Percentiles rank a stretch among this genome's conserved stretches.
phyloP scores from a whole-genome alignment of 2,329 filamentous ascomycete species.

The Nannizzia gypsea region DNA sequence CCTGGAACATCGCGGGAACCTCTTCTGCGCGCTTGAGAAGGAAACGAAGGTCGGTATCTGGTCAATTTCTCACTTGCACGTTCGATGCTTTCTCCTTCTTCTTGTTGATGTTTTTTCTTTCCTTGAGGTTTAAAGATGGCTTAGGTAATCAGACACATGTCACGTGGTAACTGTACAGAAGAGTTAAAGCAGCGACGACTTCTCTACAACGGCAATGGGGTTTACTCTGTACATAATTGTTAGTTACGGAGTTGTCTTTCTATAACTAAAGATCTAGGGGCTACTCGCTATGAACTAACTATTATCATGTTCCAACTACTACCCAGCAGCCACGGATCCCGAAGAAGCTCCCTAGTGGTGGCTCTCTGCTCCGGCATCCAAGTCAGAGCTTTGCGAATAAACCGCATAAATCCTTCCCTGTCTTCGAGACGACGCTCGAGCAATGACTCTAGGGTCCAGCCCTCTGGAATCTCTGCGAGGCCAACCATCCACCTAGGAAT shows the following conservation, averaged over 20 bases:
- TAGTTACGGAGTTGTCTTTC: no score
- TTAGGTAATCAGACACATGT: no score
- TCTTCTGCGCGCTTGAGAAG: not conserved
- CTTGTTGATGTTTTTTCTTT: not conserved
- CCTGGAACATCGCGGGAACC: not conserved
- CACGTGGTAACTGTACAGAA: no score
- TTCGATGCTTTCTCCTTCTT: not conserved
- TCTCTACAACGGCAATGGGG: no score
- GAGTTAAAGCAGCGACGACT: no score
- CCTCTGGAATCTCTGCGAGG: slow-evolving; percentile 20
- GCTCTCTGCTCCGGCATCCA: slow-evolving; percentile 29
- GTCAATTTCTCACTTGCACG: not conserved
- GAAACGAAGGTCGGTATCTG: not conserved
- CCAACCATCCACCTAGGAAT: slow-evolving; percentile 21
- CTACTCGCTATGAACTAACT: not conserved
- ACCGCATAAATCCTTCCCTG: slow-evolving; percentile 23
- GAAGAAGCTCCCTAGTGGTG: slow-evolving; percentile 17
- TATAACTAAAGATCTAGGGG: no score
- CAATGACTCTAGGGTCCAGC: slow-evolving; percentile 3
- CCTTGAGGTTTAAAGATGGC: no score
- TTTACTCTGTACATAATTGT: no score
- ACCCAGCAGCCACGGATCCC: slow-evolving; percentile 6
- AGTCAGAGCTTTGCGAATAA: slow-evolving; percentile 25
- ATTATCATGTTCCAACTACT: not conserved
- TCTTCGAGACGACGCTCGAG: slow-evolving; percentile 1